Evolutionary conservation across 2,329 filamentous ascomycete species (phyloP), one percentile per base, ranked within the genome.

Genomic region (Penicillium occitanis): DNA sequence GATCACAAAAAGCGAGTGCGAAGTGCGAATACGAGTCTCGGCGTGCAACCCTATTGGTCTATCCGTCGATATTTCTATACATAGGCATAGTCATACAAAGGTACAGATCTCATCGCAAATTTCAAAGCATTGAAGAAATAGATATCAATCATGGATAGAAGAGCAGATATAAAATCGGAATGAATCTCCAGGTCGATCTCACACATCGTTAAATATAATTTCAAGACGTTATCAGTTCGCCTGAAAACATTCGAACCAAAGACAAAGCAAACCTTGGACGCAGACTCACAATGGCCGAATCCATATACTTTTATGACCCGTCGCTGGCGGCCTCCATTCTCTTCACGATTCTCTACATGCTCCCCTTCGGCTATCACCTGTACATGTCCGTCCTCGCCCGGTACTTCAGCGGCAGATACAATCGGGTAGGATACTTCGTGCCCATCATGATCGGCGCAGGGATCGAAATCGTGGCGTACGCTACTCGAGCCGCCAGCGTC

Each of bases 291-390:
- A 46, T 40, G 19, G 58, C 22, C 13, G 3, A 48, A n/a, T 61
- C 40, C 42, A 17, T 83, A 22, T 84, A 81, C 76, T 77, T 79
- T 67, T 84, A 83, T 69, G 70, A 74, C 19, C 79, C 81, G n/a
- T 81, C 80, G 33, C 73, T 80, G 10, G 68, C 81, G 3, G 76
- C 81, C 5, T 76, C 82, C 48, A 73, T 83, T 44, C 67, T 82
- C 5, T 81, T 80, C 61, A 75, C 78, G 1, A 69, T 80, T 51
- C 69, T 82, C 17, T 83, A 82, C 68, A 64, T 78, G 48, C 64
- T 81, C 37, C 72, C 81, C 0, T 76, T 79, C 58, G 14, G 76
- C 40, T 72, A 74, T 68, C 77, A 82, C 35, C 68, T 73, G 19
- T 50, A 50, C 19, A 22, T 50, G 19, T 22, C 46, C 1, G 46